Percentiles rank a stretch among this genome's conserved stretches.
These are phyloP conservation scores for Chloranthus sessilifolius DNA, from an alignment of 164 flowering plant species.

Conservation along the genomic window DNA sequence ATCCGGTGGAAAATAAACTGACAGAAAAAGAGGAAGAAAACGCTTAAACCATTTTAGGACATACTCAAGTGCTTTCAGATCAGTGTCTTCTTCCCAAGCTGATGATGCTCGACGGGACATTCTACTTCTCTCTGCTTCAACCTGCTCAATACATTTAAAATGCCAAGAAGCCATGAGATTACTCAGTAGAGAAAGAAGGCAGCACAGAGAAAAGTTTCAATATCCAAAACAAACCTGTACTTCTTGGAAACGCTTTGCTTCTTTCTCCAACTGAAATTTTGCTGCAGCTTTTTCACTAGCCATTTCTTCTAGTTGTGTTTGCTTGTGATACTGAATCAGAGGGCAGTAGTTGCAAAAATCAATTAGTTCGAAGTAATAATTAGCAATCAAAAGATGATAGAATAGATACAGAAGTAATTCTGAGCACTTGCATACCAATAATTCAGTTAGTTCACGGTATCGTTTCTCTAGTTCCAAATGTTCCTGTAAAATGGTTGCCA, in stretches of 20 bases:
- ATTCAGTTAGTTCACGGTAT: slow-evolving; percentile 91
- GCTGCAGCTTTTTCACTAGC: slow-evolving; percentile 98
- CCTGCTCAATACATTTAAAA: slow-evolving; percentile 55
- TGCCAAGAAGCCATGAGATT: neutral
- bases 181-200: neutral
- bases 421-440: slow-evolving; percentile 53
- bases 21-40: slow-evolving; percentile 1
- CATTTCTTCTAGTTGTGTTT: slow-evolving; percentile 97
- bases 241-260: slow-evolving; percentile 76
- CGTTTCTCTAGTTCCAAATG: slow-evolving; percentile 98
- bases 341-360: neutral
- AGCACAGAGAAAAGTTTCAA: neutral
- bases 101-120: slow-evolving; percentile 71
- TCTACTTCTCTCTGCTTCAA: slow-evolving; percentile 81
- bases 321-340: slow-evolving; percentile 79
- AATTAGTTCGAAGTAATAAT: neutral
- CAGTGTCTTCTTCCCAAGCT: slow-evolving; percentile 91
- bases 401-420: slow-evolving; percentile 3
- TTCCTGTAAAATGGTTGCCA: slow-evolving; percentile 45
- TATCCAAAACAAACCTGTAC: slow-evolving; percentile 51
- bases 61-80: slow-evolving; percentile 91
- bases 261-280: slow-evolving; percentile 96
- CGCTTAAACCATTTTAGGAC: slow-evolving; percentile 17
- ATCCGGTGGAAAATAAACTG: no score
- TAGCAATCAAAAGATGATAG: slow-evolving; percentile 3